A percentile compares a stretch with the other conserved stretches of the same genome.
Evolutionary conservation across 495 filamentous ascomycete species (phyloP).

Genomic region (Xylaria grammica): DNA sequence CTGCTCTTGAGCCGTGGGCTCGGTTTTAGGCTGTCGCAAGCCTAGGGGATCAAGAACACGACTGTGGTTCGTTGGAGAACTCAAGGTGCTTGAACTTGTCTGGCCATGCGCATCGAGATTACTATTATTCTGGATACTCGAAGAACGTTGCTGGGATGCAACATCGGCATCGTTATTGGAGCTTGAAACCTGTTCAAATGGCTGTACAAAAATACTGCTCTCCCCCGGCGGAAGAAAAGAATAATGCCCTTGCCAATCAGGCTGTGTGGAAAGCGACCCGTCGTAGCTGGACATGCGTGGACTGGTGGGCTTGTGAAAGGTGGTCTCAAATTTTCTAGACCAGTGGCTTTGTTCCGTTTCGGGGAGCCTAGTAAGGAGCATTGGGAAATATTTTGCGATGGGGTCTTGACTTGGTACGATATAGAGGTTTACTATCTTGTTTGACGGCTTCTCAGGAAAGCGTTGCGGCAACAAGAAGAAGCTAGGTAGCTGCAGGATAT

Average conservation of each 20-base stretch:
- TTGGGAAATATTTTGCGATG: slow-evolving; percentile 50
- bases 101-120: slow-evolving; percentile 39
- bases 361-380: slow-evolving; percentile 64
- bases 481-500: not conserved
- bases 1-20: slow-evolving; percentile 43
- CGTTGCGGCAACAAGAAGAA: slow-evolving; percentile 4
- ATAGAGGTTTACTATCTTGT: not conserved
- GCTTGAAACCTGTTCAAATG: slow-evolving; percentile 53
- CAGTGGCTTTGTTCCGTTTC: slow-evolving; percentile 63
- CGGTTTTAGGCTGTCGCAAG: slow-evolving; percentile 47
- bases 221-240: slow-evolving; percentile 59
- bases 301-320: slow-evolving; percentile 55
- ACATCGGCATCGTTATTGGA: slow-evolving; percentile 47
- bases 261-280: slow-evolving; percentile 57
- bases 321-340: slow-evolving; percentile 62
- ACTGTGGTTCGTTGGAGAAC: slow-evolving; percentile 46
- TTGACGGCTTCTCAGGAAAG: slow-evolving; percentile 4
- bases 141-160: slow-evolving; percentile 48
- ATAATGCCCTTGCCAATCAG: slow-evolving; percentile 65
- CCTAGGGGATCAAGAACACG: slow-evolving; percentile 50
- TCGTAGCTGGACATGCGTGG: slow-evolving; percentile 67
- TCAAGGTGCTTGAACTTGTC: slow-evolving; percentile 35
- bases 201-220: slow-evolving; percentile 52
- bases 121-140: slow-evolving; percentile 45
- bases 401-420: slow-evolving; percentile 20